Evolutionary conservation across 495 filamentous ascomycete genomes (phyloP).

Genomic region (Beverwykella pulmonaria): DNA sequence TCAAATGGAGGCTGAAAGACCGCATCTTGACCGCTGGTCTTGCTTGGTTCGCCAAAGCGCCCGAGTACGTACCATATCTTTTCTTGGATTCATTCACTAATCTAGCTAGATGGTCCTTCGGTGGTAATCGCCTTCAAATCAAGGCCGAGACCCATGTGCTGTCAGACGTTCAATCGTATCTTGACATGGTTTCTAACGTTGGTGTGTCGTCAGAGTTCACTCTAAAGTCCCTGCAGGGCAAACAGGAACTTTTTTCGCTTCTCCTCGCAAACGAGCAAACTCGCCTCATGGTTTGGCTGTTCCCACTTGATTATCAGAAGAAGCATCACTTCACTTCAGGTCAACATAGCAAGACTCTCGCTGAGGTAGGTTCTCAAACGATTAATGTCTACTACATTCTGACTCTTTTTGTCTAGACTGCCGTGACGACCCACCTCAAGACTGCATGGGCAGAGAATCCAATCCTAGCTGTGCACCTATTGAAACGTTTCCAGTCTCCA

Average conservation of each 20-base stretch:
- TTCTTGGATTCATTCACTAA: conserved; percentile 25
- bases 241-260: conserved; percentile 75
- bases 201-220: conserved; percentile 57
- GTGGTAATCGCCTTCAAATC: conserved; percentile 87
- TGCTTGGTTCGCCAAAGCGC: conserved; percentile 81
- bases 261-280: conserved; percentile 84
- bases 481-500: conserved; percentile 73
- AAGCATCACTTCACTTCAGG: conserved; percentile 56
- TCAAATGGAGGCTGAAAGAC: conserved; percentile 81
- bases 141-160: conserved; percentile 88
- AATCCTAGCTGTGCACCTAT: conserved; percentile 79
- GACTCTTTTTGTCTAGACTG: conserved; percentile 43
- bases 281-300: conserved; percentile 86
- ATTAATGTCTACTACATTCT: conserved; percentile 9
- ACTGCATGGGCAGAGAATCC: conserved; percentile 87
- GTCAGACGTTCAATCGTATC: conserved; percentile 67
- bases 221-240: conserved; percentile 68
- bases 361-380: conserved; percentile 53
- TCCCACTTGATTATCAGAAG: conserved; percentile 71
- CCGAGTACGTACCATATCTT: conserved; percentile 53
- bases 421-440: conserved; percentile 63
- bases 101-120: conserved; percentile 77
- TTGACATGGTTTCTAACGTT: conserved; percentile 61
- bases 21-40: conserved; percentile 81
- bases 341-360: conserved; percentile 49